Conservation (phyloP, 2,329 filamentous ascomycete genomes). For the Ophiostoma sp. region DNA sequence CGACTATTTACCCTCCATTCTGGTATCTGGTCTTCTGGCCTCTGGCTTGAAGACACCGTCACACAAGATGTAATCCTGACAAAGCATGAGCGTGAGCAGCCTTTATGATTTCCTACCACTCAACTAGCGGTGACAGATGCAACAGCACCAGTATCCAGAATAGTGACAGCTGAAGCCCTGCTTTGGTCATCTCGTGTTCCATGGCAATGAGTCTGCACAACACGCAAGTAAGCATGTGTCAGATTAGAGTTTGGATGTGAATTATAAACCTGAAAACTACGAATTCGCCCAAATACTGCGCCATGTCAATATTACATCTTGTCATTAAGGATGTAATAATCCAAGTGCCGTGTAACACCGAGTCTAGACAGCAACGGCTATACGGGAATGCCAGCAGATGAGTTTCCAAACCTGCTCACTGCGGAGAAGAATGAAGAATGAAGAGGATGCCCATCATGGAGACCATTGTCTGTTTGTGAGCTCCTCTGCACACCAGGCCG, state of each 20-base stretch:
- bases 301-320: neutral
- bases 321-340: neutral
- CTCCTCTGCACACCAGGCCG: neutral
- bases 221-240: neutral
- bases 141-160: neutral
- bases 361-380: neutral
- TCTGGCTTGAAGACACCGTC: neutral
- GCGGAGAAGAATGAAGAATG: neutral
- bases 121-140: neutral
- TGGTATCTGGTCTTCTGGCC: neutral
- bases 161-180: constrained; percentile 5
- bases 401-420: constrained; percentile 13
- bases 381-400: constrained; percentile 4
- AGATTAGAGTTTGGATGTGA: neutral
- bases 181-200: constrained; percentile 3
- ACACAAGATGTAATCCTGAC: neutral
- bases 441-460: neutral
- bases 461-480: neutral
- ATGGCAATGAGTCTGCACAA: neutral
- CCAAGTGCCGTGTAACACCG: neutral
- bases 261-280: neutral
- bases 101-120: neutral
- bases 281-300: neutral
- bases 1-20: neutral
- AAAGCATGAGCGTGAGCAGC: neutral